Percentiles rank a stretch among this genome's conserved stretches.
These are phyloP conservation scores for Lactarius hatsudake DNA, from an alignment of 768 basidiomycete species.

Conservation along the genomic window DNA sequence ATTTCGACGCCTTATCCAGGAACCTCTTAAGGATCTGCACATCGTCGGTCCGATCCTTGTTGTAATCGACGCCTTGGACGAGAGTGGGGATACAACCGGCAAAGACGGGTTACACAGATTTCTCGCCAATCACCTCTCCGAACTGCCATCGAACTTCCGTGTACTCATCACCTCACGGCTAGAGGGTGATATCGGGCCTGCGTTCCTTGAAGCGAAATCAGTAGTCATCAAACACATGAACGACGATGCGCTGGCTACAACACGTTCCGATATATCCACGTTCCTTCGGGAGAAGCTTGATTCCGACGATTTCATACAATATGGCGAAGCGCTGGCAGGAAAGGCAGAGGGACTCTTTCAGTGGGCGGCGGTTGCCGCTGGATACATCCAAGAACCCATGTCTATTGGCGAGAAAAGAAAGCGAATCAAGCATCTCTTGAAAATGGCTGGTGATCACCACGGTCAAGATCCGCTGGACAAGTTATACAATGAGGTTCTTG, in stretches of 20 bases:
- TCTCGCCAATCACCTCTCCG: neutral
- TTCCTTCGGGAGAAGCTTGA: neutral
- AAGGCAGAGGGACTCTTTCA: constrained; percentile 1
- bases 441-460: neutral
- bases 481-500: neutral
- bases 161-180: constrained; percentile 3
- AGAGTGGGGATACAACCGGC: neutral
- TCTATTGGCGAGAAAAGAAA: neutral
- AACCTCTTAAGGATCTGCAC: neutral
- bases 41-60: neutral
- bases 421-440: neutral
- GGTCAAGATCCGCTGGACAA: neutral
- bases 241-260: neutral
- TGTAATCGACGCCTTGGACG: constrained; percentile 4
- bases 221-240: neutral
- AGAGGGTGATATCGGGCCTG: neutral
- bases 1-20: neutral
- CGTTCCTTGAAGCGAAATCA: neutral
- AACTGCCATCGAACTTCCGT: constrained; percentile 5
- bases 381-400: neutral
- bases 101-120: neutral
- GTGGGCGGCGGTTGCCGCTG: neutral
- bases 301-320: too few species aligned
- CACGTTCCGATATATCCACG: neutral
- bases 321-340: neutral